phyloP scores from a whole-genome alignment of 257 asterid species.

The Nyctanthes arbortristis region DNA sequence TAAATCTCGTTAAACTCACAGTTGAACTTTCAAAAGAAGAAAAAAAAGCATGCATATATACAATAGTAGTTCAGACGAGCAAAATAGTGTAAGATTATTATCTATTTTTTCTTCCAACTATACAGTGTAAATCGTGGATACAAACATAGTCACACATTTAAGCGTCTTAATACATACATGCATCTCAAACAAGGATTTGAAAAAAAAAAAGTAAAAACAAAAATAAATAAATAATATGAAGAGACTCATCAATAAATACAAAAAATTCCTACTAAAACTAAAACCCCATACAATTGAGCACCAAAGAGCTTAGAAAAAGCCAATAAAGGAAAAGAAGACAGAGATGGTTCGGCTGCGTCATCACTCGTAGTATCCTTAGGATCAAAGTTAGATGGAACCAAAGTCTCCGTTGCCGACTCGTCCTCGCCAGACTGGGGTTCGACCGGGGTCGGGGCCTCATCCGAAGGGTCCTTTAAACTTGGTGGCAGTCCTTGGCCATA shows the following conservation, averaged over 20 bases:
- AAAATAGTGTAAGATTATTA: no score
- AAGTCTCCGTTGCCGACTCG: constrained; percentile 66
- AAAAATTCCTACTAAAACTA: constrained; percentile 33
- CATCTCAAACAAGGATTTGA: not conserved
- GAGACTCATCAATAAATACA: constrained; percentile 22
- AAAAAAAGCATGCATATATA: no score
- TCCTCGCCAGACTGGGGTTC: constrained; percentile 56
- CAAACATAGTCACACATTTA: not conserved
- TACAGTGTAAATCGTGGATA: not conserved
- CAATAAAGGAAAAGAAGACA: constrained; percentile 30
- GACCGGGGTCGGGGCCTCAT: constrained; percentile 47
- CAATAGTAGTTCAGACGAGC: no score
- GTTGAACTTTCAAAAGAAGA: no score
- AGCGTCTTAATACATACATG: constrained; percentile 19
- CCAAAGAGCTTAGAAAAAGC: constrained; percentile 31
- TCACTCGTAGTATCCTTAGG: constrained; percentile 57
- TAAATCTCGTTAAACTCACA: no score
- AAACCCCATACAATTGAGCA: constrained; percentile 24
- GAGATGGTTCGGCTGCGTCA: constrained; percentile 40
- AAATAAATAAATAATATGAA: not conserved
- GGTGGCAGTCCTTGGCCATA: constrained; percentile 74
- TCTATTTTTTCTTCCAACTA: no score
- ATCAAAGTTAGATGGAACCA: constrained; percentile 74
- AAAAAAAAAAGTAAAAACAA: not conserved
- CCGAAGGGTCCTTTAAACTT: constrained; percentile 37